Conservation (phyloP, 352 stramenopile genomes). For the Pythium biforme region DNA sequence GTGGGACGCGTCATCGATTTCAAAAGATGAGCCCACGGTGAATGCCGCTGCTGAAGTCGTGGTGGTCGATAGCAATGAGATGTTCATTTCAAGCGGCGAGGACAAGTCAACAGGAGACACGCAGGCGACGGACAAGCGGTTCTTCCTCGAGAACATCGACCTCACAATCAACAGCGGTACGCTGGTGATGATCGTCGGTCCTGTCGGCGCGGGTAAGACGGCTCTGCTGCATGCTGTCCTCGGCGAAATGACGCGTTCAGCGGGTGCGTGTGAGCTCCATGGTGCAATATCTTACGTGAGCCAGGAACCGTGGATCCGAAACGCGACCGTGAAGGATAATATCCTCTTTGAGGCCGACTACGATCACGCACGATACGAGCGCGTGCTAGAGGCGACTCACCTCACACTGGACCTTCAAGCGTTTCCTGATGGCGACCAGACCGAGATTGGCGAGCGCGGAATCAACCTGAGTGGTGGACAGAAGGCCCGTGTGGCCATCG, state of each 20-base stretch:
- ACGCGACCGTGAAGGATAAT: constrained; percentile 88
- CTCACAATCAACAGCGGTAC: too few species aligned
- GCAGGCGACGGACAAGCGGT: too few species aligned
- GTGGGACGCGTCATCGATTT: too few species aligned
- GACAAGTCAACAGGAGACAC: too few species aligned
- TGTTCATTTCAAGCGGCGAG: too few species aligned
- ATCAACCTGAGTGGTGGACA: constrained; percentile 88
- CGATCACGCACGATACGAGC: constrained; percentile 34
- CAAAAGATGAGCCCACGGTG: too few species aligned
- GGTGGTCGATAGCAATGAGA: too few species aligned
- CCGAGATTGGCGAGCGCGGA: constrained; percentile 67
- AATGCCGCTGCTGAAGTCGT: too few species aligned
- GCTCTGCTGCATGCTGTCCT: constrained; percentile 52
- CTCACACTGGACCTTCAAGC: constrained; percentile 40
- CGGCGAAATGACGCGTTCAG: constrained; percentile 40
- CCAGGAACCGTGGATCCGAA: constrained; percentile 92
- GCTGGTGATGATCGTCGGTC: constrained; percentile 60
- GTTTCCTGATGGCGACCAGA: constrained; percentile 58
- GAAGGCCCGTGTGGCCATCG: constrained; percentile 64
- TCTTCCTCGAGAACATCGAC: too few species aligned
- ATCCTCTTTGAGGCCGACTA: constrained; percentile 78
- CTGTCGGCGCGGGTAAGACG: constrained; percentile 52
- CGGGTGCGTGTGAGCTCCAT: constrained; percentile 25
- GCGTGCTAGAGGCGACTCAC: constrained; percentile 38
- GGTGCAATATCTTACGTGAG: constrained; percentile 72